Evolutionary conservation across 2,329 filamentous ascomycete genomes (phyloP).

Genomic region (Fusarium mangiferae): DNA sequence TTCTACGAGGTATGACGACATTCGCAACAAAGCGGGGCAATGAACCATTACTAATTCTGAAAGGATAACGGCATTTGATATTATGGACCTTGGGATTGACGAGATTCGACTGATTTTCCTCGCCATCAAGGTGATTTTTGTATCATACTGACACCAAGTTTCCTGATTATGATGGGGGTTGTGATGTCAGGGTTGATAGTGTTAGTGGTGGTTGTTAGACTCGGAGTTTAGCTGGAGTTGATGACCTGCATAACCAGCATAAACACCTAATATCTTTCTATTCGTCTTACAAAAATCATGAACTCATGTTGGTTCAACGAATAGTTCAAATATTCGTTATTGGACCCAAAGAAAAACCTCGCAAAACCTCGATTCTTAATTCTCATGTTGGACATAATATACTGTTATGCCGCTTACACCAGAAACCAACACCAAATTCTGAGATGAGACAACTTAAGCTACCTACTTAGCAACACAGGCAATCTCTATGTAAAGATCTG

Average conservation of each 20-base stretch:
- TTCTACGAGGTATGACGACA: conserved; percentile 31
- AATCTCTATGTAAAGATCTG: neutral
- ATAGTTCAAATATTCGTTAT: neutral
- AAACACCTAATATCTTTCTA: neutral
- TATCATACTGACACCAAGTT: neutral
- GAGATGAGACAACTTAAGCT: neutral
- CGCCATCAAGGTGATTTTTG: conserved; percentile 9
- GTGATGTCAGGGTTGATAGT: neutral
- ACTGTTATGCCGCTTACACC: neutral
- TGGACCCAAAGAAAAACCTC: neutral
- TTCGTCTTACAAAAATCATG: neutral
- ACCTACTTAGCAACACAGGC: neutral
- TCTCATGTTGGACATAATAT: neutral
- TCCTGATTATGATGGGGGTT: neutral
- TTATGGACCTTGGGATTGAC: neutral
- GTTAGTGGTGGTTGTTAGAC: neutral
- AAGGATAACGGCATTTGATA: conserved; percentile 13
- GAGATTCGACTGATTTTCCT: neutral
- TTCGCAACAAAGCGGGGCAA: conserved; percentile 28
- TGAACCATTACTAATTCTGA: conserved; percentile 23
- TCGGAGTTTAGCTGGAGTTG: neutral
- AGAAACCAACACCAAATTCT: neutral
- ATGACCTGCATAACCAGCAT: neutral
- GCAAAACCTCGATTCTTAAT: neutral
- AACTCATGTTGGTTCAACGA: neutral